A percentile compares a stretch with the other conserved stretches of the same genome.
Conservation (phyloP, 164 flowering plant species). For the Annona squamosa region DNA sequence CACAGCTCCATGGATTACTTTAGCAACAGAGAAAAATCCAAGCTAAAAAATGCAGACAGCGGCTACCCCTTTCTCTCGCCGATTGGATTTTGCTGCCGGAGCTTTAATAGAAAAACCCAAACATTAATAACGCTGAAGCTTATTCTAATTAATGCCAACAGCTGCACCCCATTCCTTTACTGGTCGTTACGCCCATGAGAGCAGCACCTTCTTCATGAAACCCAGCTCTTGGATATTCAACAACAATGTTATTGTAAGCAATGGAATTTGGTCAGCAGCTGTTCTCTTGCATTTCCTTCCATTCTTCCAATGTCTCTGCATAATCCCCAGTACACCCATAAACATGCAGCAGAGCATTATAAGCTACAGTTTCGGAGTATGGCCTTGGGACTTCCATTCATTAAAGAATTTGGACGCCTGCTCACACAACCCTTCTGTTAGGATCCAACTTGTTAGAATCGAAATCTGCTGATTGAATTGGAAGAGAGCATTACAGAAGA, state of each 20-base stretch:
- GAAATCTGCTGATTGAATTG: too few species aligned
- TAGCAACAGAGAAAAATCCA: too few species aligned
- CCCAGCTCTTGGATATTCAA: conserved; percentile 79
- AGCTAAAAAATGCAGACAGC: too few species aligned
- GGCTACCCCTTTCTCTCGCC: too few species aligned
- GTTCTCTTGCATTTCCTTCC: conserved; percentile 83
- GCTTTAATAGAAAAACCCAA: too few species aligned
- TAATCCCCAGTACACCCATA: conserved; percentile 72
- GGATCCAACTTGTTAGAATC: too few species aligned
- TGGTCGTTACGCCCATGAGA: conserved; percentile 54
- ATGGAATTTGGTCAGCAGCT: conserved; percentile 61
- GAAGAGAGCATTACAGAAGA: too few species aligned
- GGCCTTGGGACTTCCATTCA: conserved; percentile 49
- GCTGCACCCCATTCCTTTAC: conserved; percentile 30
- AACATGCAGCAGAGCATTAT: conserved; percentile 73
- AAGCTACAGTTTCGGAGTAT: conserved; percentile 69
- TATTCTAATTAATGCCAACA: too few species aligned
- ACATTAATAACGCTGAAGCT: too few species aligned
- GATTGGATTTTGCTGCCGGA: too few species aligned
- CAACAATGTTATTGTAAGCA: conserved; percentile 82
- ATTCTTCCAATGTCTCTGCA: conserved; percentile 53
- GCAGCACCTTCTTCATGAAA: conserved; percentile 71
- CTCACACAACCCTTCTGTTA: conserved; percentile 58
- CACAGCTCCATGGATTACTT: too few species aligned
- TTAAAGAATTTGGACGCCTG: conserved; percentile 68